Base-by-base conservation (phyloP, 163 green algal species). In the Coccomyxa subellipsoidea region DNA sequence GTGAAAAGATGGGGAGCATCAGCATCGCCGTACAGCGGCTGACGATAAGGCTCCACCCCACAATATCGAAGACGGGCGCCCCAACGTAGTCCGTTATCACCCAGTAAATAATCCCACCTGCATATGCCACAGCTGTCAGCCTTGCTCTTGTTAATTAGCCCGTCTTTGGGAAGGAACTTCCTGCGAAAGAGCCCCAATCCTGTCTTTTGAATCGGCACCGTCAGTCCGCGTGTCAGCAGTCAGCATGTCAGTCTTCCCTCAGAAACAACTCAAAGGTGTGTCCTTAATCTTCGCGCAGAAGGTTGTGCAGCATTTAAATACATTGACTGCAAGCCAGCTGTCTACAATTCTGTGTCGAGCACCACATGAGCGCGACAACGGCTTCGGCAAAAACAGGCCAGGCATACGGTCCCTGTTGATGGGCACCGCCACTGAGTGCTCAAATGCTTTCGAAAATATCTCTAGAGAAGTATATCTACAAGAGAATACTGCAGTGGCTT, bases 1-100 rank as follows among this genome's bases (percentile, higher is more conserved):
- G n/a, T 10, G 66, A 73, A 23, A 73, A 73, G 2, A 34, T n/a
- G 10, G 66, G 66, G 10, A 73, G 66, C 66, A 73, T 73, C 66
- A 73, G 21, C 66, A 73, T 73, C 27, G 66, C 66, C 27, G 66
- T 73, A 34, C 1, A 34, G 2, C 66, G 27, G 18, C 29, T 36
- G 29, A 73, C 27, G n/a, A 73, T 73, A 6, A 73, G 66, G 66
- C 66, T 73, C 66, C 66, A 73, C 21, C 66, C 66, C 66, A 73
- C 66, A 36, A 73, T 73, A 1, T 73, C 21, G 27, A 73, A 73
- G 32, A 73, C 66, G 27, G 66, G 18, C 18, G 66, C 66, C 66
- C 66, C 66, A 6, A 73, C 8, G n/a, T 73, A 73, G 66, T 73
- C 66, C 27, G n/a, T 32, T n/a, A 7, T 23, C 27, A 73, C 66